A percentile compares a stretch with the other conserved stretches of the same genome.
phyloP scores from a whole-genome alignment of 1,139 yeast species.

The Suzukiozyma palmioleophila region DNA sequence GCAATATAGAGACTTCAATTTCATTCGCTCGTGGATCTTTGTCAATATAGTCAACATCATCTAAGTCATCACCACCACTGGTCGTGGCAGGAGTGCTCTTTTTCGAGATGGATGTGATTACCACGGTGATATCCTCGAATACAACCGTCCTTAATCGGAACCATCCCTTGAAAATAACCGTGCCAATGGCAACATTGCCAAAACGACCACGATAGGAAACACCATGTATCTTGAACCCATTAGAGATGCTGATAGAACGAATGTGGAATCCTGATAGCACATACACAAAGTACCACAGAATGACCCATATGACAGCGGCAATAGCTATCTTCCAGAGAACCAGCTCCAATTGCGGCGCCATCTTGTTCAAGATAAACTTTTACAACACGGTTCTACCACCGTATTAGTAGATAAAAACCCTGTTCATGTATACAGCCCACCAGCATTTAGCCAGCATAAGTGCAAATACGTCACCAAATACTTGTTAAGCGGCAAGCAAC shows the following conservation, averaged over 20 bases:
- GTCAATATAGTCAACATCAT: background rate
- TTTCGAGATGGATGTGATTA: background rate
- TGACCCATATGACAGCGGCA: conserved; percentile 16
- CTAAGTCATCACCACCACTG: background rate
- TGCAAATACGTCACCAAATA: background rate
- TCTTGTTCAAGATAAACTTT: no score
- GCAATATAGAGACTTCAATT: background rate
- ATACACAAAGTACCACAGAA: conserved; percentile 26
- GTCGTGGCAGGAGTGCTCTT: background rate
- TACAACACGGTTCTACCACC: no score
- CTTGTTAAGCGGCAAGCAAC: no score
- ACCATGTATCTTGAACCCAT: conserved; percentile 38
- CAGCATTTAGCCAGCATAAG: background rate
- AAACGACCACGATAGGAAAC: conserved; percentile 16
- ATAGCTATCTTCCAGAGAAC: conserved; percentile 1
- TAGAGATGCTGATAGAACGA: conserved; percentile 30
- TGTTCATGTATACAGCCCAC: background rate
- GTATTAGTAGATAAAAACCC: no score
- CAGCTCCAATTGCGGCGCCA: background rate
- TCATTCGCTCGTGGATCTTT: background rate
- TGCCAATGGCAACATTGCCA: conserved; percentile 1
- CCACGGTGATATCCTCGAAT: conserved; percentile 2
- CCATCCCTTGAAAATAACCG: conserved; percentile 34
- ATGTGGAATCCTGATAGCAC: conserved; percentile 31
- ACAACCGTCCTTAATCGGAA: conserved; percentile 35